Base-by-base conservation (phyloP, 2,329 filamentous ascomycete species). In the Ascochyta lentis region DNA sequence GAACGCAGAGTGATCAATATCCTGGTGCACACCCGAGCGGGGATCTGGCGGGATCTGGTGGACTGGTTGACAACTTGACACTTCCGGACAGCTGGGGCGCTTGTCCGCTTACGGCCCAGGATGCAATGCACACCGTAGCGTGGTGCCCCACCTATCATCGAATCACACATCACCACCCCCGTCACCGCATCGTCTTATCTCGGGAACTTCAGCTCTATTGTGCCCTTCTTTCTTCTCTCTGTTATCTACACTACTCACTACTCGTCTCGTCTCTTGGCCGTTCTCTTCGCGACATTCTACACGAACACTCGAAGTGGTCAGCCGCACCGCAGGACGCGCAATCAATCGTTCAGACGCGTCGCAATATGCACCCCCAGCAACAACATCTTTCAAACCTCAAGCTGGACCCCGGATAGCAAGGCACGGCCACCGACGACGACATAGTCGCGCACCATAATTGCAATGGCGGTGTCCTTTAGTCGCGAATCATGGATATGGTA, bases 401-500 rank as follows among this genome's bases (percentile, higher is more conserved):
- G 3, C 15, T 46, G 35, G 41, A 55, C 6, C 29, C 41, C 19
- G 53, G 53, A 38, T 55, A 55, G 41, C 41, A 15, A 41, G n/a
- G 3, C 4, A 3, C n/a, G 2, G 7, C 37, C 15, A 22, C 7
- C 51, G 39, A 37, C 40, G 12, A 22, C 33, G 31, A 15, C 5
- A 1, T 34, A n/a, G 15, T 40, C 27, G 22, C 7, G 1, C 4
- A 3, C 13, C 10, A 33, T 5, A 23, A 6, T 24, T 24, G 53
- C 49, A 40, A 68, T 68, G 66, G 16, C 45, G 19, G 47, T 65
- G 41, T 49, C 60, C 5, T 76, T 80, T 47, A 68, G 69, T 24
- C 70, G 76, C 37, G 79, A 81, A 65, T 77, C 76, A 49, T 81
- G 79, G 79, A 78, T 79, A 38, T 81, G 79, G 79, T 81, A 73